Conservation (phyloP, 2,329 filamentous ascomycete species). For the Fusarium drepaniforme region DNA sequence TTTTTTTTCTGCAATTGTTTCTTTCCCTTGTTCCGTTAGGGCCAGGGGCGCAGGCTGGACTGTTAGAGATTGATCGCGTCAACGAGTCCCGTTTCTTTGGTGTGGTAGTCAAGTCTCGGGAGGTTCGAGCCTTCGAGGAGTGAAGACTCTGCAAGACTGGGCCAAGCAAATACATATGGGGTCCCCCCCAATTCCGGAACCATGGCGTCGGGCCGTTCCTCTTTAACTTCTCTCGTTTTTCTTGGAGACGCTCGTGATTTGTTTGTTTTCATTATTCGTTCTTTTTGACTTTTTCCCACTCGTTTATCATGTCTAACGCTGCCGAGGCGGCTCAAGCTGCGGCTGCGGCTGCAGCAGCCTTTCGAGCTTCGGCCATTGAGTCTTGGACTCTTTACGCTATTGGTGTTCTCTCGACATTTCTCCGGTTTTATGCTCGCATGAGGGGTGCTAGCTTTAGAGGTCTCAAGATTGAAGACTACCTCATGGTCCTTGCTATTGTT, state of each 20-base stretch:
- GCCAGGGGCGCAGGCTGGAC: not conserved
- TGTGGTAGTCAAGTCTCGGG: no score
- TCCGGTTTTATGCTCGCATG: conserved; percentile 48
- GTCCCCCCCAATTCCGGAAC: not conserved
- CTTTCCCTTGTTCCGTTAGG: not conserved
- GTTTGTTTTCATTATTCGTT: not conserved
- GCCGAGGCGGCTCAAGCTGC: conserved; percentile 18
- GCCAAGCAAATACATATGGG: not conserved
- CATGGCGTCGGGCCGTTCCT: not conserved
- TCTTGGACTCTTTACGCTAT: conserved; percentile 46
- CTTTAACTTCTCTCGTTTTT: not conserved
- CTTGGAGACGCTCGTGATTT: not conserved
- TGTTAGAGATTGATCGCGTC: not conserved
- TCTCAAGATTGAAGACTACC: conserved; percentile 47
- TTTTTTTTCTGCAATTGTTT: not conserved
- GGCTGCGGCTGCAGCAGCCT: conserved; percentile 14
- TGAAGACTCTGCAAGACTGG: not conserved
- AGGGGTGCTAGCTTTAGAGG: conserved; percentile 39
- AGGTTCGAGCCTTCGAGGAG: no score
- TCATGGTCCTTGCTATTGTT: conserved; percentile 40
- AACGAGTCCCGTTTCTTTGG: not conserved
- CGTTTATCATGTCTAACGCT: conserved; percentile 5
- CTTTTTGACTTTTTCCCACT: not conserved
- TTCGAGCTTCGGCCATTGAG: conserved; percentile 35
- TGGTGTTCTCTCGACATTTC: conserved; percentile 40